Percentiles rank a stretch among this genome's conserved stretches.
phyloP scores from a whole-genome alignment of 2,329 filamentous ascomycete genomes.

The Nemania diffusa region DNA sequence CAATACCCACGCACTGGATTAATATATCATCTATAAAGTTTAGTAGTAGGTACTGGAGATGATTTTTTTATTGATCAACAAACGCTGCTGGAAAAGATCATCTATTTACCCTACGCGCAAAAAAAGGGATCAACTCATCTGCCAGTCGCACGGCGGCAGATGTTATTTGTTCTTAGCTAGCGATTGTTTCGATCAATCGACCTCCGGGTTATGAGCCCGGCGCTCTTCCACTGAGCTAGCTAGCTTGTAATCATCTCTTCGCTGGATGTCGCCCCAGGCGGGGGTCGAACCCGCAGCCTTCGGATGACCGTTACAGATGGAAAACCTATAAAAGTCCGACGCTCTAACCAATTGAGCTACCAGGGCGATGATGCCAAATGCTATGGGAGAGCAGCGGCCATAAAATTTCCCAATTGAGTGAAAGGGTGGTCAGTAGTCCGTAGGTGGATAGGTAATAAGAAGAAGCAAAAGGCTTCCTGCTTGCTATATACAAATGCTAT shows the following conservation, averaged over 20 bases:
- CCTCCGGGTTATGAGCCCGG: slow-evolving; percentile 52
- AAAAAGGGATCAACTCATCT: not conserved
- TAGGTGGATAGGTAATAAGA: not conserved
- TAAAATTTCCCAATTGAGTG: not conserved
- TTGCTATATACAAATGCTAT: no score
- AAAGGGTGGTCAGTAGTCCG: not conserved
- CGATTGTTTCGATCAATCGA: slow-evolving; percentile 51
- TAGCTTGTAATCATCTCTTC: slow-evolving; percentile 26
- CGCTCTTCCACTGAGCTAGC: slow-evolving; percentile 49
- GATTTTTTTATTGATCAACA: no score
- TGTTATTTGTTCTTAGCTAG: slow-evolving; percentile 44
- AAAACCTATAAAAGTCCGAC: slow-evolving; percentile 23
- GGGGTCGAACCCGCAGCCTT: slow-evolving; percentile 50
- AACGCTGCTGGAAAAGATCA: not conserved
- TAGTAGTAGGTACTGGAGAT: no score
- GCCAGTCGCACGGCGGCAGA: no score
- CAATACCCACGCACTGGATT: not conserved
- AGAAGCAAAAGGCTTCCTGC: no score
- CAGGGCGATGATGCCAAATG: slow-evolving; percentile 1
- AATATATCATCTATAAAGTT: no score
- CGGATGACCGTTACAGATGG: slow-evolving; percentile 33
- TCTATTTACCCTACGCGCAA: no score
- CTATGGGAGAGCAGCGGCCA: not conserved
- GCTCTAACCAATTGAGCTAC: no score
- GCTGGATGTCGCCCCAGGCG: slow-evolving; percentile 41